Evolutionary conservation across 805 yeast genomes (phyloP), one percentile per base, ranked within the genome.

Genomic region (Blastobotrys attinorum): DNA sequence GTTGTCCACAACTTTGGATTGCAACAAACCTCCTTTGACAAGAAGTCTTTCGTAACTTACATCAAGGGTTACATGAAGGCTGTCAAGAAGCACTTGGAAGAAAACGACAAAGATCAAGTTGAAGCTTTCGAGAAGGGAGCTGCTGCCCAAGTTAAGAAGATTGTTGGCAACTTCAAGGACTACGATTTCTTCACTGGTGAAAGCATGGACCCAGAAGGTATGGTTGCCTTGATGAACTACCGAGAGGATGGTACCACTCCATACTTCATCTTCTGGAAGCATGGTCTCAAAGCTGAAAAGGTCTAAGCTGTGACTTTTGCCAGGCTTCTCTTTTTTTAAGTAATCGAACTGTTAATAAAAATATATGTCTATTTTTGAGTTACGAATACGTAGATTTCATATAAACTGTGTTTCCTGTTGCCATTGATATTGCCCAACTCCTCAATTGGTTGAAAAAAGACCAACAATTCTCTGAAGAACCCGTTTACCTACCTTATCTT

Each of bases 101-200:
- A 89, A 79, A 58, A 75, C 57, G 70, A 78, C 73, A 97, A 98
- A 65, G 97, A 90, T 40, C 76, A 74, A 62, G 79, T 92, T 60
- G 81, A 83, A 64, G 72, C 69, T 56, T 92, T 92, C 72, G 97
- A 90, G 81, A 90, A 92, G 79, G 97, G 97, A 70, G 98, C 98
- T 61, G 77, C 81, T 60, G 72, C 85, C 60, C 92, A 89, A 79
- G 94, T 85, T 72, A 92, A 92, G 86, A 92, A 92, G 80, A 83
- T 92, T 57, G 70, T 92, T 62, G 83, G 81, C 63, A 83, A 89
- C 71, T 92, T 92, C 92, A 83, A 83, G 67, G 98, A 92, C 81
- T 92, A 94, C 95, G 98, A 92, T 68, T 92, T 92, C 80, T 92
- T 73, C 89, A 90, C 96, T 59, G 97, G 98, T 78, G 97, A 90